Evolutionary conservation across 345 rosid genomes (phyloP), one percentile per base, ranked within the genome.

Genomic region (Cardiospermum halicacabum): DNA sequence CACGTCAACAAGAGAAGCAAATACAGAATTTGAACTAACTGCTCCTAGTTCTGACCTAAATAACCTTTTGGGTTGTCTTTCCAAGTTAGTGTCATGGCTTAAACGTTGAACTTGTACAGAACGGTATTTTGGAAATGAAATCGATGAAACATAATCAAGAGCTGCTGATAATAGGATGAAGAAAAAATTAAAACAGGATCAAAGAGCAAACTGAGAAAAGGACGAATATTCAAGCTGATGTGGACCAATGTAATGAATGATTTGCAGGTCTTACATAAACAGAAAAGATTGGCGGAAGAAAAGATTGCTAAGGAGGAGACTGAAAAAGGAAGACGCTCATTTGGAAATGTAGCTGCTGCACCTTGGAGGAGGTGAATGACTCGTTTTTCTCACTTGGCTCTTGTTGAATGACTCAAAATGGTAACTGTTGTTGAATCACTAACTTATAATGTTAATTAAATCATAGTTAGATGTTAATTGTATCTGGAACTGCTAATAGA

Each of bases 31-130:
- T 68, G 60, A 56, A 32, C 4, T 71, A 10, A 64, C 34, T 9
- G 63, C 63, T 55, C 64, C 67, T 24, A 61, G 3, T 45, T 30
- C 60, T 37, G 12, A 15, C 10, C 56, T 71, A 27, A 34, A 49
- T 11, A 27, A 61, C 58, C 39, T 63, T 58, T 62, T 71, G 28
- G 67, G 71, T 65, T 45, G 61, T 21, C 70, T 76, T 16, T 18
- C 26, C 22, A 65, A 71, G 15, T 56, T 80, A 9, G 76, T 70
- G 58, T 47, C 72, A 51, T 31, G 83, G 80, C 56, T 79, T 80
- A 74, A 61, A 72, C 26, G 61, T 74, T 26, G 49, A 55, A 40
- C n/a, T 64, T 3, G 37, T 74, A n/a, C 49, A 1, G 18, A 64
- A 24, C 7, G 63, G 70, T 13, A 28, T 80, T 30, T 22, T 3